Evolutionary conservation across 2,329 filamentous ascomycete species (phyloP), one percentile per base, ranked within the genome.

Genomic region (Beauveria pseudobassiana): DNA sequence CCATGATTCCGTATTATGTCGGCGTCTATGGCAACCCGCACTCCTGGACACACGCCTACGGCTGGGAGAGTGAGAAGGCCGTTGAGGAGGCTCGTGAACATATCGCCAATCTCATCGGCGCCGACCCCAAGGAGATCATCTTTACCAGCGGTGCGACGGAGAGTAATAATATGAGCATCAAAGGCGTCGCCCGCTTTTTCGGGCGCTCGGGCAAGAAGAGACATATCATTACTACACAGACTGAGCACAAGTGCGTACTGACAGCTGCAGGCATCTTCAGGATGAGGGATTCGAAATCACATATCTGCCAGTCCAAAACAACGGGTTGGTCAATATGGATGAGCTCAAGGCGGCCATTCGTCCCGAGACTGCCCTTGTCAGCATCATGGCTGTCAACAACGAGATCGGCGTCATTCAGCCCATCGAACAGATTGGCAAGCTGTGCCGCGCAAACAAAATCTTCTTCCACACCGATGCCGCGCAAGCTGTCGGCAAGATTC

Each of bases 121-220:
- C 95, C 30, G 92, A 99, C 73, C 81, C 95, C 6, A 99, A 99
- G 77, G 95, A 99, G 74, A 98, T 99, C 67, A 96, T 99, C 69
- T 98, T 99, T 77, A 99, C 95, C 7, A 97, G 93, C 70, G 95
- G 95, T 61, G 95, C 95, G 18, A 99, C 95, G 0, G 95, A 99
- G 79, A 97, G 92, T 73, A 99, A 99, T 78, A 99, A 99, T 71
- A 99, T 99, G 95, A 96, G 92, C 76, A 91, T 99, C 79, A 99
- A 99, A 79, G 95, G 95, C 65, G 93, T 99, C 9, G 93, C 95
- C 22, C 85, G 93, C 65, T 99, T 99, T 78, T 97, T 97, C 73
- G 92, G 91, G 67, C 86, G 91, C 62, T 87, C 86, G 2, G 93
- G 92, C 69, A 97, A 97, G 85, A 98, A 98, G 86, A 96, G 90